Evolutionary conservation across 2,329 filamentous ascomycete species (phyloP).

Genomic region (Exophiala sp.): DNA sequence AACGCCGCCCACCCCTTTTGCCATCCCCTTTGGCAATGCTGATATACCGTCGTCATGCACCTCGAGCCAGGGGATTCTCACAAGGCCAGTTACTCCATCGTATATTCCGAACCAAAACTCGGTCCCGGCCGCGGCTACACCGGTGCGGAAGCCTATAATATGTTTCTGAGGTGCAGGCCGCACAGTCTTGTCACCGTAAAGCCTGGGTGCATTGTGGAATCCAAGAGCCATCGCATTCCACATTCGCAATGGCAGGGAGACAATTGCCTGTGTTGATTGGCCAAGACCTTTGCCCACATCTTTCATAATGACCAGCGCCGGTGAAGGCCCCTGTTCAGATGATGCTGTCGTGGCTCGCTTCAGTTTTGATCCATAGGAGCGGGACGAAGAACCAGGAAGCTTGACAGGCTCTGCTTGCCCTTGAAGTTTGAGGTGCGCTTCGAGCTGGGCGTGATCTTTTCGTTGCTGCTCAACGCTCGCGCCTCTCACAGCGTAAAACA

Average conservation of each 20-base stretch:
- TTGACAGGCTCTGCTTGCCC: conserved; percentile 25
- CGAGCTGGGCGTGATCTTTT: conserved; percentile 9
- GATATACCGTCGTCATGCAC: conserved; percentile 40
- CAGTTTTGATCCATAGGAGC: background rate
- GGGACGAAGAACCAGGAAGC: conserved; percentile 3
- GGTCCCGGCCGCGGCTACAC: conserved; percentile 42
- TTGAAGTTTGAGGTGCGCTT: conserved; percentile 18
- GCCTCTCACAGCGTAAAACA: conserved; percentile 22
- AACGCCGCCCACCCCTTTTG: conserved; percentile 45
- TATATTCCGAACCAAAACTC: conserved; percentile 45
- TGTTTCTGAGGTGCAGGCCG: conserved; percentile 36
- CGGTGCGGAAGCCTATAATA: conserved; percentile 48
- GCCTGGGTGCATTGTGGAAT: conserved; percentile 51
- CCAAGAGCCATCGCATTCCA: conserved; percentile 51
- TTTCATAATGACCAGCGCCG: conserved; percentile 19
- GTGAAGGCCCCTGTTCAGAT: conserved; percentile 6
- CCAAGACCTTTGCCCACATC: conserved; percentile 26
- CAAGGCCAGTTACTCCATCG: conserved; percentile 45
- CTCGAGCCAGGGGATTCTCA: conserved; percentile 43
- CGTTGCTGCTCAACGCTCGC: conserved; percentile 14
- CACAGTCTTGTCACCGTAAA: conserved; percentile 52
- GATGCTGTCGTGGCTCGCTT: conserved; percentile 7
- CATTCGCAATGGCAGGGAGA: conserved; percentile 44
- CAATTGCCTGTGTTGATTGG: conserved; percentile 23
- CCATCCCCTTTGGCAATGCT: conserved; percentile 43